These are phyloP conservation scores for Mycotypha africana DNA, from an alignment of 371 early-diverging fungal species.

Conservation along the genomic window DNA sequence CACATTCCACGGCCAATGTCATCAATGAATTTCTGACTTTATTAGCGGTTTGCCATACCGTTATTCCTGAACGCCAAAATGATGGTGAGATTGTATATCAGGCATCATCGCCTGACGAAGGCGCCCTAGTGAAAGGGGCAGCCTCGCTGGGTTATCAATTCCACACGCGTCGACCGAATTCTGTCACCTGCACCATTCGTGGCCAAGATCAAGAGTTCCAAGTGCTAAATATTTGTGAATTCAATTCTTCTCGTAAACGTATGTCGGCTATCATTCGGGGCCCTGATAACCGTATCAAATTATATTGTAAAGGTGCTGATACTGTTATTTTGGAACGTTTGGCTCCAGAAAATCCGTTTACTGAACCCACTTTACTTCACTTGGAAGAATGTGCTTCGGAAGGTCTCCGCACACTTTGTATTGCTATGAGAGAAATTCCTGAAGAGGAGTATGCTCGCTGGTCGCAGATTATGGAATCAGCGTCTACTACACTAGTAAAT, in stretches of 20 bases:
- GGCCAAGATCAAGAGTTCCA: slow-evolving; percentile 72
- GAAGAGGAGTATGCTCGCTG: slow-evolving; percentile 87
- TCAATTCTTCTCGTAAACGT: slow-evolving; percentile 95
- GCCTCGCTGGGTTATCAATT: slow-evolving; percentile 67
- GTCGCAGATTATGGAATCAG: slow-evolving; percentile 79
- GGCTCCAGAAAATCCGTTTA: slow-evolving; percentile 69
- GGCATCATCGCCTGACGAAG: slow-evolving; percentile 83
- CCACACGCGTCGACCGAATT: slow-evolving; percentile 82
- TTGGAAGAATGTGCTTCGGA: slow-evolving; percentile 87
- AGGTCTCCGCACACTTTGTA: slow-evolving; percentile 91
- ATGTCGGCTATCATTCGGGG: slow-evolving; percentile 92
- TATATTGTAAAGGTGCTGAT: slow-evolving; percentile 99
- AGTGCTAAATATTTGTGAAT: slow-evolving; percentile 93
- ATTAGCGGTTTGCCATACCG: slow-evolving; percentile 61
- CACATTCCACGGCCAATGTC: slow-evolving; percentile 42
- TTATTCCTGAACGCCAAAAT: slow-evolving; percentile 36
- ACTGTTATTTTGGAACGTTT: slow-evolving; percentile 95
- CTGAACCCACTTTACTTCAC: slow-evolving; percentile 69
- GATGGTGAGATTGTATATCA: slow-evolving; percentile 46
- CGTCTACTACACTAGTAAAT: slow-evolving; percentile 85
- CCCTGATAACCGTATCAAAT: slow-evolving; percentile 86
- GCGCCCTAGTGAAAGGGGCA: slow-evolving; percentile 73
- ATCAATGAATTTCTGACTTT: slow-evolving; percentile 58
- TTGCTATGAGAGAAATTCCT: slow-evolving; percentile 88
- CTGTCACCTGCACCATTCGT: slow-evolving; percentile 69